Evolutionary conservation across 805 yeast species (phyloP).

Genomic region (Lachancea lanzarotensis): DNA sequence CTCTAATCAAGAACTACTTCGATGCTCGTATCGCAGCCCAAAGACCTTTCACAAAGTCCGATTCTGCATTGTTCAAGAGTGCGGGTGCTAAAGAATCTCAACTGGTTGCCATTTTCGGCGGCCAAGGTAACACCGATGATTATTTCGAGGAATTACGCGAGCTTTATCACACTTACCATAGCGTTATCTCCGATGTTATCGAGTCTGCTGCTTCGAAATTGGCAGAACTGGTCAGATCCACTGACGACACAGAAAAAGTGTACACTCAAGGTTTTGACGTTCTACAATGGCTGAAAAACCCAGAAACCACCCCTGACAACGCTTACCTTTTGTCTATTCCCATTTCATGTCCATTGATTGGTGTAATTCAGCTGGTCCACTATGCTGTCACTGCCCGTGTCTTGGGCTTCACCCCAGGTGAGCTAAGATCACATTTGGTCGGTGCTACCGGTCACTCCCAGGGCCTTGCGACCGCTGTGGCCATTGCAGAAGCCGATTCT

Average conservation of each 20-base stretch:
- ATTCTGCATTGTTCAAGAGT: slow-evolving; percentile 59
- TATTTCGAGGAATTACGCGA: slow-evolving; percentile 95
- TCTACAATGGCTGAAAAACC: slow-evolving; percentile 76
- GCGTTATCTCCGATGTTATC: slow-evolving; percentile 66
- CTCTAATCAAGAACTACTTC: slow-evolving; percentile 74
- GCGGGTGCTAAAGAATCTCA: slow-evolving; percentile 51
- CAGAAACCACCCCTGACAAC: slow-evolving; percentile 81
- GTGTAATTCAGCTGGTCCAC: slow-evolving; percentile 92
- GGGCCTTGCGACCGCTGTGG: slow-evolving; percentile 89
- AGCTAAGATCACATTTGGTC: slow-evolving; percentile 57
- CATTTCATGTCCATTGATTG: slow-evolving; percentile 93
- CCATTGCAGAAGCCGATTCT: slow-evolving; percentile 71
- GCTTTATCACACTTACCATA: slow-evolving; percentile 67
- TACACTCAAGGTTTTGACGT: slow-evolving; percentile 92
- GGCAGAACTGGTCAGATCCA: slow-evolving; percentile 58
- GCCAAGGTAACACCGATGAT: slow-evolving; percentile 98
- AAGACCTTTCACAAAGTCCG: slow-evolving; percentile 44
- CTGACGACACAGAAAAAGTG: slow-evolving; percentile 74
- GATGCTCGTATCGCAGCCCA: slow-evolving; percentile 46
- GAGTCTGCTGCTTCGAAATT: slow-evolving; percentile 62
- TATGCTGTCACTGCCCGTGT: slow-evolving; percentile 81
- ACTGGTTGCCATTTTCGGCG: slow-evolving; percentile 88
- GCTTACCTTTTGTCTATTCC: slow-evolving; percentile 88
- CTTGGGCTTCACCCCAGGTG: slow-evolving; percentile 85
- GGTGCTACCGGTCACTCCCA: slow-evolving; percentile 89